Evolutionary conservation across 1,284 basidiomycete genomes (phyloP), one percentile per base, ranked within the genome.

Genomic region (Exobasidium cylindrosporum): DNA sequence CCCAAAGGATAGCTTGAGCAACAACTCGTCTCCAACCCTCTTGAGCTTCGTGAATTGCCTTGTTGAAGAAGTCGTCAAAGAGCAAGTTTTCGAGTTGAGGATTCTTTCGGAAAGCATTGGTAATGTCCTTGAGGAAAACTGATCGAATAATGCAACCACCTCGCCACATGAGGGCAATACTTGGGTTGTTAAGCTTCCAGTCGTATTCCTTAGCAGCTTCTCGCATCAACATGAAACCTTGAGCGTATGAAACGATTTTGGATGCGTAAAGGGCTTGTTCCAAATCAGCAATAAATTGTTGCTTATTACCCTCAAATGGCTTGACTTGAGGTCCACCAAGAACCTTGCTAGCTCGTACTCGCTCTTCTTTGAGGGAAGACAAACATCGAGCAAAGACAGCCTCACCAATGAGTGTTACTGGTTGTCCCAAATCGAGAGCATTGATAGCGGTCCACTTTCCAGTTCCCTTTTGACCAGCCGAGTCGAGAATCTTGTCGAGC

Each of bases 361-460:
- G 94, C 84, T 99, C 96, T n/a, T 88, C 87, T 84, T 98, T 98
- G 85, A 98, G 89, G 66, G 93, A 87, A 59, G 95, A 98, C 80
- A 99, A 83, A 86, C 94, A 97, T 81, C 96, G 92, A 69, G 96
- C 93, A 80, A 98, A 99, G 73, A 99, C 96, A 69, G 96, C 95
- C 85, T 99, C 96, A 70, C 95, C 96, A 76, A 98, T 98, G 75
- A 99, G 87, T 68, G 96, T 99, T 77, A 98, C 93, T 89, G 79
- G 81, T 64, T 80, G 78, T 78, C 95, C 95, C 72, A 93, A 89
- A 78, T 99, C 96, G 70, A 98, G 88, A 66, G 96, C 96, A 80
- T 93, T 91, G 79, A 97, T 91, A 69, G 96, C 96, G 65, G 96
- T 99, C 96, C 96, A 99, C 84, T 98, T 98, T 64, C 96, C 96